phyloP scores from a whole-genome alignment of 345 rosid species.

The Eucalyptus cladocalyx region DNA sequence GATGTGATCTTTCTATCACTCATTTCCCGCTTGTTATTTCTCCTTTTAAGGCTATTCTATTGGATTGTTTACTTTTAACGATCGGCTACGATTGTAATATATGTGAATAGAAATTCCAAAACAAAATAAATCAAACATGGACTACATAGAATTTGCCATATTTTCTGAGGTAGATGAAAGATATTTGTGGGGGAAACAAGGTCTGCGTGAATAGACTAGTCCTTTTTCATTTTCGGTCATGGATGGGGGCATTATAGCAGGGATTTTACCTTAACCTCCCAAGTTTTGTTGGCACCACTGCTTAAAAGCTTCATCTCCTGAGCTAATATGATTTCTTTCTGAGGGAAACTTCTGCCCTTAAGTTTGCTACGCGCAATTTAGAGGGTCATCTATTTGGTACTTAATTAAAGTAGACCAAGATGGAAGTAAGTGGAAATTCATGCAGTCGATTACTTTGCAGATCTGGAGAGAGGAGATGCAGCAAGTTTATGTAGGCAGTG shows the following conservation, averaged over 20 bases:
- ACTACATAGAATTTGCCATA: neutral
- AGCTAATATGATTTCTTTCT: neutral
- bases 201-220: neutral
- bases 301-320: neutral
- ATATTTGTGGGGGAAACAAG: neutral
- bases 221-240: neutral
- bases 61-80: neutral
- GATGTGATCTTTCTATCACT: neutral
- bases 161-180: neutral
- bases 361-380: neutral
- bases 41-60: neutral
- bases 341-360: neutral
- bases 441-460: conserved; percentile 13
- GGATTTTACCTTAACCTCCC: neutral
- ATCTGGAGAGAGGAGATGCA: conserved; percentile 97
- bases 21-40: neutral
- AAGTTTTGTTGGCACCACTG: neutral
- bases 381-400: neutral
- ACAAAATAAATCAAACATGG: neutral
- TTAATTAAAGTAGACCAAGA: neutral
- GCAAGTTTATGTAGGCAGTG: conserved; percentile 64
- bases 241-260: neutral
- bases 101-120: neutral
- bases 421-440: neutral
- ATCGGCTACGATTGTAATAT: neutral